Evolutionary conservation across 345 rosid species (phyloP).

Genomic region (Salix suchowensis): DNA sequence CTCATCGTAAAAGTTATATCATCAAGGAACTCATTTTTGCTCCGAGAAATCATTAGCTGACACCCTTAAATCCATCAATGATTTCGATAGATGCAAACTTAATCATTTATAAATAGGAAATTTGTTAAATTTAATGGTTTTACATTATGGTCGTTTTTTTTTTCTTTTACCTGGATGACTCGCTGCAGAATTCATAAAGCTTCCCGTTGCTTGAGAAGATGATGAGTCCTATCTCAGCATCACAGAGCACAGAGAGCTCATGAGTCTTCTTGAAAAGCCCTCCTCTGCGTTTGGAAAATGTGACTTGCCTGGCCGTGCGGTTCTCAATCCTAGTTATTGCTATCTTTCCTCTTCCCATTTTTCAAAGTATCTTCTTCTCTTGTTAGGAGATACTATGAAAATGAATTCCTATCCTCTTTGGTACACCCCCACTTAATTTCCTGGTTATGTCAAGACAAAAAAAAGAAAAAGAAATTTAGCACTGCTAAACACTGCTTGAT

Average conservation of each 20-base stretch:
- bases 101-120: no score
- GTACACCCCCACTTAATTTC: background rate
- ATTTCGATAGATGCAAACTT: background rate
- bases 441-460: background rate
- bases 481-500: background rate
- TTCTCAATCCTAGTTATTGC: slow-evolving; percentile 42
- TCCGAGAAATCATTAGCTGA: background rate
- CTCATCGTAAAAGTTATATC: background rate
- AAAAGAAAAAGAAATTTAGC: background rate
- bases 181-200: slow-evolving; percentile 33
- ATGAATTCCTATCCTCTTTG: background rate
- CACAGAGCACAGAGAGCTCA: slow-evolving; percentile 47
- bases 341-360: slow-evolving; percentile 48
- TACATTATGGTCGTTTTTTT: background rate
- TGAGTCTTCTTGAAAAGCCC: slow-evolving; percentile 47
- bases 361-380: background rate
- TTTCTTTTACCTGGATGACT: slow-evolving; percentile 18
- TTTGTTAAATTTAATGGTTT: no score
- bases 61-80: background rate
- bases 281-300: slow-evolving; percentile 41
- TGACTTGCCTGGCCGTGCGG: slow-evolving; percentile 40
- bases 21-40: background rate
- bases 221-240: slow-evolving; percentile 48
- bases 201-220: slow-evolving; percentile 45
- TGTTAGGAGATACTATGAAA: background rate